phyloP scores from a whole-genome alignment of 2,329 filamentous ascomycete genomes.

The Metarhizium robertsii region DNA sequence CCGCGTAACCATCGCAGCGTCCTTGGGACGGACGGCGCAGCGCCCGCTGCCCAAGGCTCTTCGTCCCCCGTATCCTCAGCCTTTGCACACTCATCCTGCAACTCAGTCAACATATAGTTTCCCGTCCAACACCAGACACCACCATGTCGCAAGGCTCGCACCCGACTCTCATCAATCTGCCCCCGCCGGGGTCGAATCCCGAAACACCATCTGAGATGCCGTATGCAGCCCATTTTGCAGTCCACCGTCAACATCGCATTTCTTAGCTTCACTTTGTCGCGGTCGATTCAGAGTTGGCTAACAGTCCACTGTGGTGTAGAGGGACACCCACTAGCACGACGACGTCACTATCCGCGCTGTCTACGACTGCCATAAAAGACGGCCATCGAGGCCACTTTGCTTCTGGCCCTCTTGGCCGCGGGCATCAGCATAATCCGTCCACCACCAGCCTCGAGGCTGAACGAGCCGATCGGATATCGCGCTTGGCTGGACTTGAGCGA shows the following conservation, averaged over 20 bases:
- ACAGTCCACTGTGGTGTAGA: slow-evolving; percentile 7
- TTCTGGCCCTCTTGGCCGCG: slow-evolving; percentile 39
- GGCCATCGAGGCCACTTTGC: slow-evolving; percentile 77
- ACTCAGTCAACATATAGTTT: background rate
- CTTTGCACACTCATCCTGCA: no score
- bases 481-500: slow-evolving; percentile 82
- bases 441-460: slow-evolving; percentile 78
- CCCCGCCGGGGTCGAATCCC: slow-evolving; percentile 70
- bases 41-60: background rate
- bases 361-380: slow-evolving; percentile 93
- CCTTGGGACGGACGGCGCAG: background rate
- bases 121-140: background rate
- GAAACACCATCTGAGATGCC: slow-evolving; percentile 85
- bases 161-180: slow-evolving; percentile 74
- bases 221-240: slow-evolving; percentile 39
- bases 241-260: background rate
- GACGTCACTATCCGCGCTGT: slow-evolving; percentile 83
- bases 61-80: background rate
- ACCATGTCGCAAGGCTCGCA: slow-evolving; percentile 31
- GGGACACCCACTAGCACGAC: slow-evolving; percentile 90
- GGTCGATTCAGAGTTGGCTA: background rate
- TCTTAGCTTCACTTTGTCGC: slow-evolving; percentile 11
- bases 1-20: background rate
- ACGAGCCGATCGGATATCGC: slow-evolving; percentile 89
- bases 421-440: slow-evolving; percentile 48